phyloP scores from a whole-genome alignment of 345 rosid genomes.

The Dipteronia dyeriana region DNA sequence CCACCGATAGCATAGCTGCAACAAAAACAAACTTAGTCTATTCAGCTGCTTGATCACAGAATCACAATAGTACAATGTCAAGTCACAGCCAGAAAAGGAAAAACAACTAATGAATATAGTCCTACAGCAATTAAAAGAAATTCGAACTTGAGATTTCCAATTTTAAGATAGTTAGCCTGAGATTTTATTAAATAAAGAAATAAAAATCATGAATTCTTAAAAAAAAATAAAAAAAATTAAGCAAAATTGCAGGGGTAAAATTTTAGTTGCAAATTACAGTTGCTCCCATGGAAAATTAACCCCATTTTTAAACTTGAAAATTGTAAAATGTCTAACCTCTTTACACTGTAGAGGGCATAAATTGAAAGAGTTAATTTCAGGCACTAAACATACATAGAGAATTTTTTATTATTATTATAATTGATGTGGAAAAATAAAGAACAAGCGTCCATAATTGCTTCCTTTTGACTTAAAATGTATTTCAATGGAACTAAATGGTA shows the following conservation, averaged over 20 bases:
- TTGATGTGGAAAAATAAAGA: no score
- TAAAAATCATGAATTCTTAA: neutral
- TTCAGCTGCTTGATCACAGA: constrained; percentile 18
- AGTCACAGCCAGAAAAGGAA: neutral
- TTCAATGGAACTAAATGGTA: no score
- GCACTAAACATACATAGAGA: no score
- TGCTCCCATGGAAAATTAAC: neutral
- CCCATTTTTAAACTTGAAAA: neutral
- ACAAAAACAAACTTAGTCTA: constrained; percentile 35
- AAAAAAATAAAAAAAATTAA: neutral
- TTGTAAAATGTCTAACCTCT: neutral
- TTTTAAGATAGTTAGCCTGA: neutral
- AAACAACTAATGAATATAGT: neutral
- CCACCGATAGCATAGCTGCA: constrained; percentile 92
- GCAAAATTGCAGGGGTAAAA: neutral
- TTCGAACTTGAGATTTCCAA: neutral
- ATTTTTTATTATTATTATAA: no score
- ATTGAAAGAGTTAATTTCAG: neutral
- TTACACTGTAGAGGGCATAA: neutral
- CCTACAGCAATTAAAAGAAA: neutral
- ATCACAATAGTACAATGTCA: constrained; percentile 7
- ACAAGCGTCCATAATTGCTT: neutral
- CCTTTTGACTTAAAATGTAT: neutral
- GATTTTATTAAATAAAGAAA: neutral
- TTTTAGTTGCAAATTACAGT: neutral